A percentile compares a stretch with the other conserved stretches of the same genome.
These are phyloP conservation scores for Lachancea lanzarotensis DNA, from an alignment of 805 yeast genomes.

Conservation along the genomic window DNA sequence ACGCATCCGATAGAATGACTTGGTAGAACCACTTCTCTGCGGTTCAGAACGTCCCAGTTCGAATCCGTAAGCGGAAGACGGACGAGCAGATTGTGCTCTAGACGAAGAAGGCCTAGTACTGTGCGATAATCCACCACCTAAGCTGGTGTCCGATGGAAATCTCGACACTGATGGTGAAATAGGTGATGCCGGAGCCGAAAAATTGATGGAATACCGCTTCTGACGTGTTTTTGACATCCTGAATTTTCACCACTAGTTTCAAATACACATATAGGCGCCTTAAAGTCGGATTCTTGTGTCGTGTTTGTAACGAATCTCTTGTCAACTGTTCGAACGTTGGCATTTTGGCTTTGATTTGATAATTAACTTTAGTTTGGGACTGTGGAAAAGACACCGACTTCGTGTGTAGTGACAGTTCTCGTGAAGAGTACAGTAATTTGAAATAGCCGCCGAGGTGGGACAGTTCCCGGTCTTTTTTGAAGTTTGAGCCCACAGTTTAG, in stretches of 20 bases:
- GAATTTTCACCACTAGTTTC: not conserved
- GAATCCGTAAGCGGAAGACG: slow-evolving; percentile 6
- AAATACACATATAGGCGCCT: not conserved
- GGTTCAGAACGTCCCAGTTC: not conserved
- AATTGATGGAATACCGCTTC: slow-evolving; percentile 11
- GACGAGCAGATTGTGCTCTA: slow-evolving; percentile 3
- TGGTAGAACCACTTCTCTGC: not conserved
- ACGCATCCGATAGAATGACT: slow-evolving; percentile 9
- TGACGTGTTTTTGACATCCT: slow-evolving; percentile 4
- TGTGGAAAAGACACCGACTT: not conserved
- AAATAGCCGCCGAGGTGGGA: not conserved
- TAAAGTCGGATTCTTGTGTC: no score
- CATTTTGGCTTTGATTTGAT: not conserved
- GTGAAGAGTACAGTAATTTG: not conserved
- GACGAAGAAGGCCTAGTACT: slow-evolving; percentile 1
- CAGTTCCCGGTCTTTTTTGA: no score
- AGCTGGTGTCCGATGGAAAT: slow-evolving; percentile 2
- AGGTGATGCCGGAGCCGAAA: slow-evolving; percentile 13
- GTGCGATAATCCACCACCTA: not conserved
- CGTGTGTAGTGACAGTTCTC: not conserved
- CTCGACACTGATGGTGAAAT: slow-evolving; percentile 5
- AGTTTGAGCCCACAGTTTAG: no score
- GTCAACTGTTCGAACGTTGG: not conserved
- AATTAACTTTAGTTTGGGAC: no score
- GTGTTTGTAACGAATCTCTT: no score